Conservation (phyloP, 306 rosid genomes). For the Adenanthera pavonina region DNA sequence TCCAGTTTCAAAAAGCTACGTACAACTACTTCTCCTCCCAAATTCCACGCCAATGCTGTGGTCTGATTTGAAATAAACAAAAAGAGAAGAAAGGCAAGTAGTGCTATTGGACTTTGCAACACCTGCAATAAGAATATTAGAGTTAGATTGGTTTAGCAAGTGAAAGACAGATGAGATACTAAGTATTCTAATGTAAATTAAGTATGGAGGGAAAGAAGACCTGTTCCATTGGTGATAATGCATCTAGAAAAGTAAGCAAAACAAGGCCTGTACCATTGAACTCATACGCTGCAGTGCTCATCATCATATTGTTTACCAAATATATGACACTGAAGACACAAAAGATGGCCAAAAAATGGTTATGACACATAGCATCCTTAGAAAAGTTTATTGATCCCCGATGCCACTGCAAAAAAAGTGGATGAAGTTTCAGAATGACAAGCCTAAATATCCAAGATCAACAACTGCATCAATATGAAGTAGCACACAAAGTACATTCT, state of each 20-base stretch:
- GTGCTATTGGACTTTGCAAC: constrained; percentile 65
- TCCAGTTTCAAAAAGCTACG: constrained; percentile 75
- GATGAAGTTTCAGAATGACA: constrained; percentile 44
- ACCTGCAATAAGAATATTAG: constrained; percentile 57
- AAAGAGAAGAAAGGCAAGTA: constrained; percentile 62
- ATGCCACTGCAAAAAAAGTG: constrained; percentile 59
- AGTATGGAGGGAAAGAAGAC: constrained; percentile 46
- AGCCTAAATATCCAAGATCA: constrained; percentile 21
- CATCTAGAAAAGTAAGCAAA: constrained; percentile 80
- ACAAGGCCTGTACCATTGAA: constrained; percentile 65
- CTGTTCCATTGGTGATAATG: constrained; percentile 81
- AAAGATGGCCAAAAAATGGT: constrained; percentile 75
- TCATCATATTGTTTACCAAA: constrained; percentile 72
- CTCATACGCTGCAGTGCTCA: constrained; percentile 70
- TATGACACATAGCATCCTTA: constrained; percentile 70
- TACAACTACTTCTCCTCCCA: constrained; percentile 76
- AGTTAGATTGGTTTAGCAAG: constrained; percentile 35
- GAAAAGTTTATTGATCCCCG: constrained; percentile 59
- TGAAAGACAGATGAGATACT: constrained; percentile 10
- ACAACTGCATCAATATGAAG: constrained; percentile 15
- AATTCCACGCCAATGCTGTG: constrained; percentile 72
- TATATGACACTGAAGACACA: constrained; percentile 77
- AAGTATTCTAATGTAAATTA: constrained; percentile 25
- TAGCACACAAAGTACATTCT: not conserved
- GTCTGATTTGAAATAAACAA: constrained; percentile 79